A percentile compares a stretch with the other conserved stretches of the same genome.
Conservation (phyloP, 2,329 filamentous ascomycete genomes). For the Diaporthe batatas region DNA sequence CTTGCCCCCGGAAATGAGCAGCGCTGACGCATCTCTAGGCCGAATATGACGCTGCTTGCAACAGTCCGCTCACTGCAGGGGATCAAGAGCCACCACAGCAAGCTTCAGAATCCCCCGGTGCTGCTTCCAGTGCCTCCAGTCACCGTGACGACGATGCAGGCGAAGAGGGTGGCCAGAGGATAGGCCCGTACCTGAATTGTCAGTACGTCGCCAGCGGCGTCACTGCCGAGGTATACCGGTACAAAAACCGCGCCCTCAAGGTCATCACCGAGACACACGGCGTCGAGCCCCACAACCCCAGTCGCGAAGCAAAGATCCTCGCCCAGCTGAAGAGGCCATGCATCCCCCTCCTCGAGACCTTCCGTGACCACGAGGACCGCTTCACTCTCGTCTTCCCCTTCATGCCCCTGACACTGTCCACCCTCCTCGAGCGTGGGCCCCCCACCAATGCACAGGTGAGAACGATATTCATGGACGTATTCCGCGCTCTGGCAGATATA, state of each 20-base stretch:
- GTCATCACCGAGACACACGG: constrained; percentile 82
- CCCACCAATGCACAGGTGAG: constrained; percentile 52
- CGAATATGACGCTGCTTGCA: constrained; percentile 66
- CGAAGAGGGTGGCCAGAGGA: constrained; percentile 56
- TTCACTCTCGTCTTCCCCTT: constrained; percentile 90
- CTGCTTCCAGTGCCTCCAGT: constrained; percentile 14
- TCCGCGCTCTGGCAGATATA: constrained; percentile 77
- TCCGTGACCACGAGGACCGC: constrained; percentile 77
- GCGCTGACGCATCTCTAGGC: constrained; percentile 58
- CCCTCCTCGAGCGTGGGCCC: constrained; percentile 69
- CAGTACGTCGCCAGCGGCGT: constrained; percentile 74
- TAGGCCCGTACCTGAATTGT: constrained; percentile 68
- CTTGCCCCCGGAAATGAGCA: neutral
- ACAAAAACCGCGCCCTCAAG: constrained; percentile 78
- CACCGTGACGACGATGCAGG: constrained; percentile 29
- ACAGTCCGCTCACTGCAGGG: constrained; percentile 41
- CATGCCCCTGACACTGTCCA: constrained; percentile 78
- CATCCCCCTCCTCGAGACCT: constrained; percentile 79
- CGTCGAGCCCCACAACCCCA: constrained; percentile 85
- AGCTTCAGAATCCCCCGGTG: constrained; percentile 20
- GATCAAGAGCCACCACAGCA: constrained; percentile 35
- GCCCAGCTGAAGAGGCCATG: constrained; percentile 65
- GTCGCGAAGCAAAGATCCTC: constrained; percentile 84
- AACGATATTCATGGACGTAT: constrained; percentile 73
- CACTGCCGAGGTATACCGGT: constrained; percentile 87